Conservation (phyloP, 2,329 filamentous ascomycete genomes). For the Fusarium foetens region DNA sequence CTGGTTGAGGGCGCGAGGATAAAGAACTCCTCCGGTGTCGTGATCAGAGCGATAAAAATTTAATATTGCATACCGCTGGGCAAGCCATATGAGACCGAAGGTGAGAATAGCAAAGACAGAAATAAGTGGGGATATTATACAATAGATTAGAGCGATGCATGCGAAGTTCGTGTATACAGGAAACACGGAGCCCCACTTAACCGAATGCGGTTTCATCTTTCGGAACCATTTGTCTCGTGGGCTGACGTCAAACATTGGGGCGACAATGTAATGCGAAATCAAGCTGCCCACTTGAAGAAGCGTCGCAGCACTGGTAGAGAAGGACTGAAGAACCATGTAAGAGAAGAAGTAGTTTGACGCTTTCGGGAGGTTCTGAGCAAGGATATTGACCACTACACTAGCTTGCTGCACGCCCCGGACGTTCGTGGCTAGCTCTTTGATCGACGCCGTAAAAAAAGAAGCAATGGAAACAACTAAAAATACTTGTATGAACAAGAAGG, state of each 20-base stretch:
- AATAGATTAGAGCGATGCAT: conserved; percentile 91
- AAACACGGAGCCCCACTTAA: conserved; percentile 94
- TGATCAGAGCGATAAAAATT: conserved; percentile 90
- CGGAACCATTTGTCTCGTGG: conserved; percentile 84
- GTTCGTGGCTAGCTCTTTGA: conserved; percentile 70
- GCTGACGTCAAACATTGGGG: conserved; percentile 84
- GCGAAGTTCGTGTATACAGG: conserved; percentile 96
- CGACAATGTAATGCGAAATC: conserved; percentile 81
- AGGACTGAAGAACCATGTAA: conserved; percentile 96
- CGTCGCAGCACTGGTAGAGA: conserved; percentile 90
- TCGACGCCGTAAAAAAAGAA: conserved; percentile 72
- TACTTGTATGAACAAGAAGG: conserved; percentile 92
- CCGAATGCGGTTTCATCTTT: conserved; percentile 79
- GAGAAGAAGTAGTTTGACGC: conserved; percentile 98
- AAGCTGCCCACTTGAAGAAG: conserved; percentile 83
- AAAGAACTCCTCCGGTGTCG: conserved; percentile 92
- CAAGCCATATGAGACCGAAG: conserved; percentile 90
- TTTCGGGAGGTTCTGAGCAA: conserved; percentile 84
- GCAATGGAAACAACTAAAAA: conserved; percentile 93
- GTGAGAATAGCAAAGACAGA: conserved; percentile 93
- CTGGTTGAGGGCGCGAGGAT: conserved; percentile 93
- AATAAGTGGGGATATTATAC: conserved; percentile 87
- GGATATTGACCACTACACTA: conserved; percentile 70
- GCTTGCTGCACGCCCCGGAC: conserved; percentile 62
- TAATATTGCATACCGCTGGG: conserved; percentile 93